Evolutionary conservation across 768 basidiomycete genomes (phyloP).

Genomic region (Vararia minispora): DNA sequence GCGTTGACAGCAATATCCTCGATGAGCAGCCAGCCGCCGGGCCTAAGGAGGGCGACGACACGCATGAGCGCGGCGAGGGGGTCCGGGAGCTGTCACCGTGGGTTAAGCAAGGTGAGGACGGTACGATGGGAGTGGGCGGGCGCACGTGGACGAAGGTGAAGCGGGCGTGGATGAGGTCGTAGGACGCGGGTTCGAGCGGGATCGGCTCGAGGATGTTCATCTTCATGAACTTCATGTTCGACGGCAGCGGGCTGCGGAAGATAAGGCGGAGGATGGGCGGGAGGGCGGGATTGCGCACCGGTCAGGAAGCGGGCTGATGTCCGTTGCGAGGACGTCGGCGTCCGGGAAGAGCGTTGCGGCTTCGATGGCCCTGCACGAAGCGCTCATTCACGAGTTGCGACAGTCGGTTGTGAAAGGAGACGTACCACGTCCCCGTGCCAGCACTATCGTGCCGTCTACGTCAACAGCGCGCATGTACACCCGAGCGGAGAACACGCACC

Average conservation of each 20-base stretch:
- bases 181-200: conserved; percentile 13
- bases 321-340: conserved; percentile 14
- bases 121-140: neutral
- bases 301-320: conserved; percentile 11
- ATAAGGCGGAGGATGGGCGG: neutral
- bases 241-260: conserved; percentile 11
- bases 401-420: neutral
- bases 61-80: conserved; percentile 10
- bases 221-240: conserved; percentile 14
- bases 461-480: neutral
- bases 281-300: conserved; percentile 8
- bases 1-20: conserved; percentile 11
- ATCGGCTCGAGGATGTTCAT: conserved; percentile 14
- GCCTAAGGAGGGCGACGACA: conserved; percentile 14
- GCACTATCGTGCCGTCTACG: neutral
- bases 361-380: conserved; percentile 16
- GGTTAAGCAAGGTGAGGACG: neutral
- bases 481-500: conserved; percentile 12
- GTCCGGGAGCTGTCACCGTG: conserved; percentile 11
- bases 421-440: conserved; percentile 8
- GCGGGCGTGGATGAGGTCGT: conserved; percentile 18
- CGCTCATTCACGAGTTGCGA: neutral
- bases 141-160: conserved; percentile 16
- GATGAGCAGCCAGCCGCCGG: conserved; percentile 18
- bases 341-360: conserved; percentile 10